Evolutionary conservation across 441 rosid species (phyloP).

Genomic region (Eutrema salsugineum): DNA sequence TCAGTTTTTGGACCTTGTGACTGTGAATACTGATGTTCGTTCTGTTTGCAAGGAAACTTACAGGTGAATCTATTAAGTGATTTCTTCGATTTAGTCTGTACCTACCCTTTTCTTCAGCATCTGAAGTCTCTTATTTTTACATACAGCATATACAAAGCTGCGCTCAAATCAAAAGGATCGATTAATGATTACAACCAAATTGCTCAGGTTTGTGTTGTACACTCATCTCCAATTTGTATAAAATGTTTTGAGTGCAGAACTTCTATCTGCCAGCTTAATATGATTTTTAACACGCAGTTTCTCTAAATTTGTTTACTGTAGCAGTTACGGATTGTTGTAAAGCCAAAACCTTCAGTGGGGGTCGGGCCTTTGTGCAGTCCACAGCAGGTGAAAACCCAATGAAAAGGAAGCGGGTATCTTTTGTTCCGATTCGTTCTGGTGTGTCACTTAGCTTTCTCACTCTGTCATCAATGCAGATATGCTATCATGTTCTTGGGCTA

Average conservation of each 20-base stretch:
- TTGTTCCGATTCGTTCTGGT: conserved; percentile 10
- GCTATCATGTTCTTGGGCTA: conserved; percentile 94
- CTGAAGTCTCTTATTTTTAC: conserved; percentile 23
- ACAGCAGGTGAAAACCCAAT: conserved; percentile 67
- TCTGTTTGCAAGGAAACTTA: conserved; percentile 91
- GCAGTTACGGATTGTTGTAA: conserved; percentile 91
- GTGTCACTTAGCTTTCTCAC: conserved; percentile 27
- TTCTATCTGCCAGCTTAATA: conserved; percentile 9
- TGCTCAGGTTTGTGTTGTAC: conserved; percentile 76
- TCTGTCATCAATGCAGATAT: conserved; percentile 59
- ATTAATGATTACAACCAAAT: conserved; percentile 87
- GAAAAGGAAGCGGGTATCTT: conserved; percentile 19
- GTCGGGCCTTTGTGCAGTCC: conserved; percentile 85
- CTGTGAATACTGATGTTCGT: conserved; percentile 77
- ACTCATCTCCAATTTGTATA: conserved; percentile 20
- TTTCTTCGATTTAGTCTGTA: conserved; percentile 20
- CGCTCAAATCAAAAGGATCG: conserved; percentile 81
- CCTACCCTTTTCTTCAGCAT: conserved; percentile 2
- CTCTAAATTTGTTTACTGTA: conserved; percentile 30
- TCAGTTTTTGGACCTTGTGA: conserved; percentile 90
- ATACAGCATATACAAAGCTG: conserved; percentile 82
- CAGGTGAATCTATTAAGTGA: conserved; percentile 51
- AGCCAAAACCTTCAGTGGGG: conserved; percentile 72
- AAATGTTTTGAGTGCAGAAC: not conserved
- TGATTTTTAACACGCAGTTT: conserved; percentile 22